A percentile compares a stretch with the other conserved stretches of the same genome.
Evolutionary conservation across 139 green algal genomes (phyloP).

Genomic region (Coccomyxa sp.): DNA sequence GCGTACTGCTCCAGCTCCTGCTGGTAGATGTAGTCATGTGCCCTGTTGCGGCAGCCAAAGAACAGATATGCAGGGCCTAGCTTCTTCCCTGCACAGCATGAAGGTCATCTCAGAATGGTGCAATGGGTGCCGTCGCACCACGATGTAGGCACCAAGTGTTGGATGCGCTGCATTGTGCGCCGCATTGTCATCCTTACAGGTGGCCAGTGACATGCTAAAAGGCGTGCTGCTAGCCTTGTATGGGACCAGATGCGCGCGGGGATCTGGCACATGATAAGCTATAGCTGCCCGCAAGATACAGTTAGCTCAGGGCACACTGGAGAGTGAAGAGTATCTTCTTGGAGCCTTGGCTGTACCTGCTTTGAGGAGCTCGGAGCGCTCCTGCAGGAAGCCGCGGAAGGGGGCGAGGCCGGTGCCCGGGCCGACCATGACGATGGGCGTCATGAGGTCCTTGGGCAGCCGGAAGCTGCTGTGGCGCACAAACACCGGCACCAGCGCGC

Average conservation of each 20-base stretch:
- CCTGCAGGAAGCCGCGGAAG: constrained; percentile 97
- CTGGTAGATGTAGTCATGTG: constrained; percentile 85
- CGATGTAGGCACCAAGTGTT: not conserved
- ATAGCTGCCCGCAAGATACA: too few relatives aligned
- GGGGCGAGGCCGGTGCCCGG: constrained; percentile 94
- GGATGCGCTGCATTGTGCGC: not conserved
- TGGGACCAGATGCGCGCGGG: not conserved
- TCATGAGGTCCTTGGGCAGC: constrained; percentile 59
- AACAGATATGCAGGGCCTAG: constrained; percentile 80
- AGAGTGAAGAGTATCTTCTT: not conserved
- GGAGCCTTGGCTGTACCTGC: not conserved
- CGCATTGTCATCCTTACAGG: not conserved
- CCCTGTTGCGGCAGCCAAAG: constrained; percentile 80
- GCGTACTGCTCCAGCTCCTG: constrained; percentile 62
- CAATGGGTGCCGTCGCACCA: not conserved
- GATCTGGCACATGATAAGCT: not conserved
- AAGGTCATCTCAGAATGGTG: not conserved
- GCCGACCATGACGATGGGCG: constrained; percentile 93
- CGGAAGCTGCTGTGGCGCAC: constrained; percentile 85
- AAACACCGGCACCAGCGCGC: constrained; percentile 39
- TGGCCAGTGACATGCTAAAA: not conserved
- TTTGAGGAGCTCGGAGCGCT: constrained; percentile 44
- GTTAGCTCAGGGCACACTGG: too few relatives aligned
- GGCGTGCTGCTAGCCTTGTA: not conserved
- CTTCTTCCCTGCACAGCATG: constrained; percentile 15